Evolutionary conservation across 805 yeast genomes (phyloP).

Genomic region (Pichia manshurica): DNA sequence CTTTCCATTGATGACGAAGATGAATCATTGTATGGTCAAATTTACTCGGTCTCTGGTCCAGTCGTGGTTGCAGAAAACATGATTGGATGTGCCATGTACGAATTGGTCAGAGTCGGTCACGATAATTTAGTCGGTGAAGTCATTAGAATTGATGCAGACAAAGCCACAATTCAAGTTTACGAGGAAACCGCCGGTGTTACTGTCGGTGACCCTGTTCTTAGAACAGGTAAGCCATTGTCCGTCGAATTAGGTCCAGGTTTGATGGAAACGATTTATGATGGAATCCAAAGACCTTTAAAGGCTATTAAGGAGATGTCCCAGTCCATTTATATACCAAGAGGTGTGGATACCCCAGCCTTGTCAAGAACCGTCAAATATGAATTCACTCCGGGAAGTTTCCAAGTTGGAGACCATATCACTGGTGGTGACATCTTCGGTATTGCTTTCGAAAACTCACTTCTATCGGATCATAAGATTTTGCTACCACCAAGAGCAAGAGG

Average conservation of each 20-base stretch:
- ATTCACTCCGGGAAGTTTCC: constrained; percentile 70
- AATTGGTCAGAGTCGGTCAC: constrained; percentile 96
- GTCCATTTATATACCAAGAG: constrained; percentile 97
- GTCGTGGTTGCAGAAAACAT: constrained; percentile 96
- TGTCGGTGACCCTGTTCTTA: constrained; percentile 96
- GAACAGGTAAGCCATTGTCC: constrained; percentile 98
- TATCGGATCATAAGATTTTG: constrained; percentile 88
- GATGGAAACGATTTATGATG: constrained; percentile 98
- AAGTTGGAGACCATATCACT: constrained; percentile 94
- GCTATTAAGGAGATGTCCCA: constrained; percentile 83
- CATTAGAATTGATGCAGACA: constrained; percentile 92
- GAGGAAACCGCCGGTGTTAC: constrained; percentile 99
- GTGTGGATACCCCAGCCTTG: constrained; percentile 95
- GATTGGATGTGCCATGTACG: constrained; percentile 99
- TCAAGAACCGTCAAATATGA: constrained; percentile 77
- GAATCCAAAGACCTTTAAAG: constrained; percentile 97
- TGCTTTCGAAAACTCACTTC: constrained; percentile 87
- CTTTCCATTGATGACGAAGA: constrained; percentile 71
- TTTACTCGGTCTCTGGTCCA: constrained; percentile 96
- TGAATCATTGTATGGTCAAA: constrained; percentile 80
- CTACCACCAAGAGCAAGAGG: constrained; percentile 99
- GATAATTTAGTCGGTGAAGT: constrained; percentile 97
- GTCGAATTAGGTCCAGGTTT: constrained; percentile 99
- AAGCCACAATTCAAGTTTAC: constrained; percentile 97
- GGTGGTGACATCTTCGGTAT: constrained; percentile 98